Base-by-base conservation (phyloP, 179 eudicot species). In the Monotropa hypopitys region DNA sequence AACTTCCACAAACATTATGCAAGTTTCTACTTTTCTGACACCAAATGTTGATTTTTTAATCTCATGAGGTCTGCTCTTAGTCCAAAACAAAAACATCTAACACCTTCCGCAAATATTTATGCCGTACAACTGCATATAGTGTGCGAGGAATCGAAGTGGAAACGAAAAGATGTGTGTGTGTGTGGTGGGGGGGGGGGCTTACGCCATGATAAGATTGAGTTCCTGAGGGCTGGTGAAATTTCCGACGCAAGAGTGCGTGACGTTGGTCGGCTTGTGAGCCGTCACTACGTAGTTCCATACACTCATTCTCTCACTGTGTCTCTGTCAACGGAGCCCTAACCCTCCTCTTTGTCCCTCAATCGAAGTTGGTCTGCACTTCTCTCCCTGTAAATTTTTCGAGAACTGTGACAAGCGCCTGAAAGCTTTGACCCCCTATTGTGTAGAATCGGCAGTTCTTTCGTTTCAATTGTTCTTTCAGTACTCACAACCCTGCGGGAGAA, bases 211-310 rank as follows among this genome's bases (percentile, higher is more conserved):
- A 70, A 95, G 97, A 79, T 92, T 95, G 77, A 92, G 95, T 51
- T 95, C 99, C 26, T 89, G 91, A 68, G 97, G 91, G 35, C 89
- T 85, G 72, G 99, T 95, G 87, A 95, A 95, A 80, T 91, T 89
- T 83, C 99, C 99, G 82, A 92, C 97, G 76, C 97, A 92, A 0
- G 99, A 95, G 80, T 95, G 97, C 1, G 99, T 95, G 16, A 91
- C 99, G 73, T 92, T 95, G 43, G 99, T 95, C 11, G 99, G 99
- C 86, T 95, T 92, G 86, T 94, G 99, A 78, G 97, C 97, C 57
- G 97, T 95, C 56, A 92, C 99, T 1, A 88, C 99, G 73, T 95
- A 95, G 82, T 95, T 95, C 94, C 94, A 95, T 59, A 87, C 51
- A 70, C 97, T 95, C 99, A 92, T 92, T 82, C 79, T 82, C 76